A percentile compares a stretch with the other conserved stretches of the same genome.
Conservation (phyloP, 75 land plant genomes). For the Pinus albicaulis region DNA sequence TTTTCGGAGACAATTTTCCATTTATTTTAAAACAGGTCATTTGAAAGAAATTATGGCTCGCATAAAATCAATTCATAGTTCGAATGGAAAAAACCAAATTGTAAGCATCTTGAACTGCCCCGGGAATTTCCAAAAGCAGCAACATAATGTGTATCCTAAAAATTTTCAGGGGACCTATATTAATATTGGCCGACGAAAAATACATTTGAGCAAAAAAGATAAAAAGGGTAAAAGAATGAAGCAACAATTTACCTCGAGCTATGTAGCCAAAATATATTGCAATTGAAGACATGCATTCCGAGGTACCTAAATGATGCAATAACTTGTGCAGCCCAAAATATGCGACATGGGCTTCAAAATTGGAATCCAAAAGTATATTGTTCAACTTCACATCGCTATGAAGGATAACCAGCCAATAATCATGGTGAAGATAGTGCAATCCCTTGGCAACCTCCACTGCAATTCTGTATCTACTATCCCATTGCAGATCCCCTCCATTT, state of each 20-base stretch:
- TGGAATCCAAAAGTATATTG: slow-evolving; percentile 59
- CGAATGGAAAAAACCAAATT: too few species aligned
- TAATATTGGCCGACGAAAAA: too few species aligned
- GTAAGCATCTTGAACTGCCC: too few species aligned
- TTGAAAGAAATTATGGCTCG: too few species aligned
- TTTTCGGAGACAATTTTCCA: too few species aligned
- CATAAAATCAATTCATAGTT: too few species aligned
- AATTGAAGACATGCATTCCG: slow-evolving; percentile 73
- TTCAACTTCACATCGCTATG: slow-evolving; percentile 65
- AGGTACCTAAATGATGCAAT: slow-evolving; percentile 42
- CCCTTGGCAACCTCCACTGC: slow-evolving; percentile 67
- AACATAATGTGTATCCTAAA: too few species aligned
- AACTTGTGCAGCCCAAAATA: slow-evolving; percentile 68
- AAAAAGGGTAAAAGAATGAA: too few species aligned
- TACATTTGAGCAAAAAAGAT: too few species aligned
- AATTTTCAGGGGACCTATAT: too few species aligned
- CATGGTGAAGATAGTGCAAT: slow-evolving; percentile 73
- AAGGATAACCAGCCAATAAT: slow-evolving; percentile 21
- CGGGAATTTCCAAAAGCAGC: neutral
- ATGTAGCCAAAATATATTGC: slow-evolving; percentile 88
- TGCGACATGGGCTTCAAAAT: slow-evolving; percentile 76
- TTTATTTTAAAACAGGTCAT: neutral
- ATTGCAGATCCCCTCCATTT: slow-evolving; percentile 44
- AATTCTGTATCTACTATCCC: slow-evolving; percentile 64
- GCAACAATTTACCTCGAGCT: slow-evolving; percentile 52